phyloP scores from a whole-genome alignment of 208 protist genomes.

The Acanthamoeba sp. region DNA sequence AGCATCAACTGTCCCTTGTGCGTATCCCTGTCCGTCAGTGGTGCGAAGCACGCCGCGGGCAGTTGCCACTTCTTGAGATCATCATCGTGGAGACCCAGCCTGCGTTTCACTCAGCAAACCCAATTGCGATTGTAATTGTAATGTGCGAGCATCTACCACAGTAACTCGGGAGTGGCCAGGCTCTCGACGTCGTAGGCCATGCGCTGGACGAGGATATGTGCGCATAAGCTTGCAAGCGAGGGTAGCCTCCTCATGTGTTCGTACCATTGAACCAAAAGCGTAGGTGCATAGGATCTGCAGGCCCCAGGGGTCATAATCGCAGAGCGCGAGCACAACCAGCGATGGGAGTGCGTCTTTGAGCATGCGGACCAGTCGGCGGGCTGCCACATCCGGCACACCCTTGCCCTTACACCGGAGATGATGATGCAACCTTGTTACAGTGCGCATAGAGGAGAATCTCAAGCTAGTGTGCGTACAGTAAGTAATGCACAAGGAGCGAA shows the following conservation, averaged over 20 bases:
- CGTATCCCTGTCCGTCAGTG: constrained; percentile 12
- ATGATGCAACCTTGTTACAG: neutral
- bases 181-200: constrained; percentile 61
- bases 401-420: neutral
- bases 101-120: neutral
- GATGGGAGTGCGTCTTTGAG: constrained; percentile 25
- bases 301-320: constrained; percentile 65
- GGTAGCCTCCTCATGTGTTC: neutral
- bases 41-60: neutral
- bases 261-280: constrained; percentile 39
- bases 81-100: constrained; percentile 29
- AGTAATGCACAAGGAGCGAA: constrained; percentile 40
- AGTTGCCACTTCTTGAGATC: neutral
- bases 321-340: constrained; percentile 49
- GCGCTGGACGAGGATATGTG: neutral
- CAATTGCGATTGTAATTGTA: neutral
- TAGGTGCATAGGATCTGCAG: constrained; percentile 69
- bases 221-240: neutral
- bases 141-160: neutral
- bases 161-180: constrained; percentile 35
- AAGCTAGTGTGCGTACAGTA: neutral
- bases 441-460: too few relatives aligned
- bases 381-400: constrained; percentile 44
- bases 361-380: constrained; percentile 29
- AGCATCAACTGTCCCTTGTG: constrained; percentile 57